These are phyloP conservation scores for Salix brachista DNA, from an alignment of 345 rosid genomes.

Conservation along the genomic window DNA sequence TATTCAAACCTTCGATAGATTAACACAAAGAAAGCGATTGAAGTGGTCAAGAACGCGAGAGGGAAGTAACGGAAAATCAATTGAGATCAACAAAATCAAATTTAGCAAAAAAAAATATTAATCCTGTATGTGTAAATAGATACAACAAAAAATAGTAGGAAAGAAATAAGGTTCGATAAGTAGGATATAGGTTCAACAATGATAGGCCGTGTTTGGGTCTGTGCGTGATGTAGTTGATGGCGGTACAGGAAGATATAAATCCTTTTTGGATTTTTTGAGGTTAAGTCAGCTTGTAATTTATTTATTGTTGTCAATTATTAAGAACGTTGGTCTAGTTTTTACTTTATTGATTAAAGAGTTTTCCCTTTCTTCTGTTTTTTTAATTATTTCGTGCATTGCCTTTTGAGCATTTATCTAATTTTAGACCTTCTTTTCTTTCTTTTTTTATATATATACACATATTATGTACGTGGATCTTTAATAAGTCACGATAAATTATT, in stretches of 20 bases:
- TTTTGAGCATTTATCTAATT: no score
- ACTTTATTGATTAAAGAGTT: background rate
- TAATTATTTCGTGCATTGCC: no score
- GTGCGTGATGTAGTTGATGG: background rate
- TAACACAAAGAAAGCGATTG: background rate
- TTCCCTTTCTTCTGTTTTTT: background rate
- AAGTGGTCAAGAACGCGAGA: constrained; percentile 2
- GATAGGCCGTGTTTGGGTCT: constrained; percentile 3
- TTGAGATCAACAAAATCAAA: constrained; percentile 16
- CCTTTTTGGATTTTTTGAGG: background rate
- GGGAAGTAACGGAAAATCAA: constrained; percentile 2
- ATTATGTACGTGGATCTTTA: background rate
- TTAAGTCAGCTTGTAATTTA: background rate
- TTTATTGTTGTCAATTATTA: background rate
- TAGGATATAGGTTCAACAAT: background rate
- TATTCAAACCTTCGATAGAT: constrained; percentile 9
- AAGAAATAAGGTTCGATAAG: background rate
- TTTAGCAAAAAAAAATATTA: background rate
- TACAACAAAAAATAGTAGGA: background rate
- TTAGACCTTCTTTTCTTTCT: no score
- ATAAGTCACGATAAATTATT: background rate
- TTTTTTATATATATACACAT: no score
- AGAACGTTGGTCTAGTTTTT: background rate
- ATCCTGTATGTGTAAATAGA: background rate
- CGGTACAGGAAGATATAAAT: background rate